Evolutionary conservation across 2,329 filamentous ascomycete species (phyloP).

Genomic region (Exophiala sp.): DNA sequence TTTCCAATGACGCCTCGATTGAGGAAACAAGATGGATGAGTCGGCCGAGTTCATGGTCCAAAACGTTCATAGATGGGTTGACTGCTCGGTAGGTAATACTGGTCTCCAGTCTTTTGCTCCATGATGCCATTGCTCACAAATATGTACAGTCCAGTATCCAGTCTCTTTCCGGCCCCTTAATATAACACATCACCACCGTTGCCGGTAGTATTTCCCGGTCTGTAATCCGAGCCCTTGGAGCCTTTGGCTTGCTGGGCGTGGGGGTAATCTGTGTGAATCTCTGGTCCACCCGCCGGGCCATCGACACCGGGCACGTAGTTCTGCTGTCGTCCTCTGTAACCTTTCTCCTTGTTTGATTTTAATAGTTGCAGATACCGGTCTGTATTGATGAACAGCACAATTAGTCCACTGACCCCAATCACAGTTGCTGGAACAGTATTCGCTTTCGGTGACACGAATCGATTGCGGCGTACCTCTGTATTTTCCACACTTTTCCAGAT

Average conservation of each 20-base stretch:
- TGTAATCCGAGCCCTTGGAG: slow-evolving; percentile 24
- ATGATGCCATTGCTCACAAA: no score
- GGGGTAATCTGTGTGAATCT: slow-evolving; percentile 27
- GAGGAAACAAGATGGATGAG: no score
- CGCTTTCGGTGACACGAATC: neutral
- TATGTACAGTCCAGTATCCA: slow-evolving; percentile 11
- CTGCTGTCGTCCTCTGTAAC: slow-evolving; percentile 59
- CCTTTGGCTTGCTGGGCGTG: slow-evolving; percentile 26
- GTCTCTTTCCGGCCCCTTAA: slow-evolving; percentile 2
- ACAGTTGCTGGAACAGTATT: neutral
- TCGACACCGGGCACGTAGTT: slow-evolving; percentile 47
- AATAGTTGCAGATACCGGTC: slow-evolving; percentile 61
- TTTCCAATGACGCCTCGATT: no score
- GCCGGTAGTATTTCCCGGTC: slow-evolving; percentile 27
- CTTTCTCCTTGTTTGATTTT: slow-evolving; percentile 57
- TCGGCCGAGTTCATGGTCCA: no score
- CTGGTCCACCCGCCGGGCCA: slow-evolving; percentile 23
- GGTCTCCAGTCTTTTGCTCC: no score
- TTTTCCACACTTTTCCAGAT: slow-evolving; percentile 61
- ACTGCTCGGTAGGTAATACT: no score
- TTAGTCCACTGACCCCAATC: neutral
- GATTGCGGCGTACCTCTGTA: slow-evolving; percentile 50
- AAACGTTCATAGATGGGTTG: no score
- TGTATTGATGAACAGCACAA: slow-evolving; percentile 30
- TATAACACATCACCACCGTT: slow-evolving; percentile 23